These are phyloP conservation scores for Apiospora hydei DNA, from an alignment of 2,329 filamentous ascomycete genomes.

Conservation along the genomic window DNA sequence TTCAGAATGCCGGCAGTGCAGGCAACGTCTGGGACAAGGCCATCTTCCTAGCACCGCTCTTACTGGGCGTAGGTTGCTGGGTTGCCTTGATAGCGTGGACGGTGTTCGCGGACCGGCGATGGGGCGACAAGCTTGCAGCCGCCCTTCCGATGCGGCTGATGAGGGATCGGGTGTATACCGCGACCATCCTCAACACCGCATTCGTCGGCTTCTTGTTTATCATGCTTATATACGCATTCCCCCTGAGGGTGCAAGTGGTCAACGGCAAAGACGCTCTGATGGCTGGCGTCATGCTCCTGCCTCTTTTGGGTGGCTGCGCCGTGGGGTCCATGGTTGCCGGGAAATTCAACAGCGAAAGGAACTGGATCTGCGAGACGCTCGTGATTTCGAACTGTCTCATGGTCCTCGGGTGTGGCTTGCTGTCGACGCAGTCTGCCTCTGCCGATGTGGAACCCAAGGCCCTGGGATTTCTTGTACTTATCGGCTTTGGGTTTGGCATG, in stretches of 20 bases:
- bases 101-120: conserved; percentile 39
- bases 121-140: conserved; percentile 45
- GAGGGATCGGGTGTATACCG: conserved; percentile 53
- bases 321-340: conserved; percentile 53
- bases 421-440: conserved; percentile 48
- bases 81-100: conserved; percentile 51
- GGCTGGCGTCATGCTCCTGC: conserved; percentile 59
- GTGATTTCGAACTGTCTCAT: conserved; percentile 51
- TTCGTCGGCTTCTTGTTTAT: conserved; percentile 59
- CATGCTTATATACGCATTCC: conserved; percentile 56
- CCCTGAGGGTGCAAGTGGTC: conserved; percentile 58
- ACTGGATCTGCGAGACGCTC: conserved; percentile 53
- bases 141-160: conserved; percentile 58
- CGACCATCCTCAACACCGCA: conserved; percentile 52
- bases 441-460: conserved; percentile 51
- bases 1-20: conserved; percentile 57
- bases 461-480: conserved; percentile 57
- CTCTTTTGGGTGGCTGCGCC: conserved; percentile 58
- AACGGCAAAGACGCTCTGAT: conserved; percentile 53
- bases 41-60: conserved; percentile 51
- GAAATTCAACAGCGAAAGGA: conserved; percentile 49
- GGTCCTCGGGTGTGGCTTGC: conserved; percentile 54
- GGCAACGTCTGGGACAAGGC: conserved; percentile 50
- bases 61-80: conserved; percentile 46
- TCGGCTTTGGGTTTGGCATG: conserved; percentile 61